phyloP scores from a whole-genome alignment of 768 basidiomycete species.

The Mycena kentingensis region DNA sequence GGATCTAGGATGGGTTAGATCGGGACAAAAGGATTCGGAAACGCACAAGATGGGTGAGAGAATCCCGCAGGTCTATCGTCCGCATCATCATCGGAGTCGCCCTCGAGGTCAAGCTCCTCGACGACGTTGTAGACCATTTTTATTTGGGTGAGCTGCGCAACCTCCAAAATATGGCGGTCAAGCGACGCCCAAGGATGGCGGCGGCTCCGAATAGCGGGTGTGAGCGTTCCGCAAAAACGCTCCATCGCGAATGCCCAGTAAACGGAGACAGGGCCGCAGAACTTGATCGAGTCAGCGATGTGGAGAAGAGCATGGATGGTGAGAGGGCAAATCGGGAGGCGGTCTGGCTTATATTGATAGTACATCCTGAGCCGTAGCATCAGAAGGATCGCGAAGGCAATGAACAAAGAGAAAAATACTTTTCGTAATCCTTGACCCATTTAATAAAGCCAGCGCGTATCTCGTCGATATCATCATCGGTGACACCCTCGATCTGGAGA shows the following conservation, averaged over 20 bases:
- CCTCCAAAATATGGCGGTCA: neutral
- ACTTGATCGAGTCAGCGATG: slow-evolving; percentile 35
- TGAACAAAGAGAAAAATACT: neutral
- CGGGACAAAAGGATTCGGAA: neutral
- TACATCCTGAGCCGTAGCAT: slow-evolving; percentile 15
- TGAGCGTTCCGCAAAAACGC: slow-evolving; percentile 3
- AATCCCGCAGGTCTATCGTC: slow-evolving; percentile 2
- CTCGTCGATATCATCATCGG: neutral
- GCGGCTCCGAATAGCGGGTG: slow-evolving; percentile 7
- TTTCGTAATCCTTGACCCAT: slow-evolving; percentile 35
- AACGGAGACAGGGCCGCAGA: slow-evolving; percentile 38
- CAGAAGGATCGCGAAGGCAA: neutral
- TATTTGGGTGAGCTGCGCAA: slow-evolving; percentile 5
- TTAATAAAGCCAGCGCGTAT: neutral
- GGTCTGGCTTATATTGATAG: slow-evolving; percentile 19
- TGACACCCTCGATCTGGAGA: slow-evolving; percentile 7
- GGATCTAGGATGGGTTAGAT: slow-evolving; percentile 24
- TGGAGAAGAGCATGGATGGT: slow-evolving; percentile 27
- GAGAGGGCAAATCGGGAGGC: slow-evolving; percentile 20
- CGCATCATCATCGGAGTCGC: slow-evolving; percentile 18
- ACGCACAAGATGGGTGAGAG: slow-evolving; percentile 16
- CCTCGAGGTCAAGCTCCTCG: neutral
- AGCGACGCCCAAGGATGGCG: slow-evolving; percentile 6
- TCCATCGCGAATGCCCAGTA: slow-evolving; percentile 25
- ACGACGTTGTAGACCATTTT: slow-evolving; percentile 1